Conservation (phyloP, 768 basidiomycete species). For the Tephrocybe sp. region DNA sequence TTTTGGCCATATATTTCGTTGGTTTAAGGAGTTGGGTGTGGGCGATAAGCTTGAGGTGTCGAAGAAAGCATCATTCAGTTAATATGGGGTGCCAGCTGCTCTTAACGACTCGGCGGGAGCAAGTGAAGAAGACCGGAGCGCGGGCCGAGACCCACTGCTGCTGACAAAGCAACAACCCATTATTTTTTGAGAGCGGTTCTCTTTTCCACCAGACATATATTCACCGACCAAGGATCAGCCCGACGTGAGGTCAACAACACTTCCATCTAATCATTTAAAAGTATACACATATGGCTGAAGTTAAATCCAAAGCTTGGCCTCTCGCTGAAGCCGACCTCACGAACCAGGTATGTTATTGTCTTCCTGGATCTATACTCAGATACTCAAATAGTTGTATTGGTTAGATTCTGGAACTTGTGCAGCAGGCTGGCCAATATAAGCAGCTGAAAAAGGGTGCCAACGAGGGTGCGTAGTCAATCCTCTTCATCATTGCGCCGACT, state of each 20-base stretch:
- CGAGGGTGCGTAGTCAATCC: conserved; percentile 62
- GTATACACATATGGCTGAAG: conserved; percentile 54
- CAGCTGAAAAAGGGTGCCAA: conserved; percentile 99
- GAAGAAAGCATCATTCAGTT: too few species aligned
- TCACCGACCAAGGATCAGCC: conserved; percentile 80
- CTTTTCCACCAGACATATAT: conserved; percentile 8
- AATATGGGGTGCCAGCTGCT: too few species aligned
- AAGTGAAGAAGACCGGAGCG: not conserved
- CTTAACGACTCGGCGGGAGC: too few species aligned
- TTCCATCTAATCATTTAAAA: conserved; percentile 8
- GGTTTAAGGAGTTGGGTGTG: not conserved
- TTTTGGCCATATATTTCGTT: conserved; percentile 2
- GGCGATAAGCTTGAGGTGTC: not conserved
- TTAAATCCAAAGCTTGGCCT: conserved; percentile 83
- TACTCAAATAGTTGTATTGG: not conserved
- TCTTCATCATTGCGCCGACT: not conserved
- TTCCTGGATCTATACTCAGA: conserved; percentile 4
- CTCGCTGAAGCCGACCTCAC: conserved; percentile 83
- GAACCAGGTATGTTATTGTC: conserved; percentile 64
- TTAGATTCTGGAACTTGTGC: conserved; percentile 93
- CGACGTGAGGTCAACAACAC: conserved; percentile 69
- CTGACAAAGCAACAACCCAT: conserved; percentile 8
- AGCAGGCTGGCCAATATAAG: conserved; percentile 96
- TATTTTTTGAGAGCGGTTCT: conserved; percentile 3
- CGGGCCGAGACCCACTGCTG: not conserved